A percentile compares a stretch with the other conserved stretches of the same genome.
Evolutionary conservation across 768 basidiomycete species (phyloP).

Genomic region (Agrocybe pediades): DNA sequence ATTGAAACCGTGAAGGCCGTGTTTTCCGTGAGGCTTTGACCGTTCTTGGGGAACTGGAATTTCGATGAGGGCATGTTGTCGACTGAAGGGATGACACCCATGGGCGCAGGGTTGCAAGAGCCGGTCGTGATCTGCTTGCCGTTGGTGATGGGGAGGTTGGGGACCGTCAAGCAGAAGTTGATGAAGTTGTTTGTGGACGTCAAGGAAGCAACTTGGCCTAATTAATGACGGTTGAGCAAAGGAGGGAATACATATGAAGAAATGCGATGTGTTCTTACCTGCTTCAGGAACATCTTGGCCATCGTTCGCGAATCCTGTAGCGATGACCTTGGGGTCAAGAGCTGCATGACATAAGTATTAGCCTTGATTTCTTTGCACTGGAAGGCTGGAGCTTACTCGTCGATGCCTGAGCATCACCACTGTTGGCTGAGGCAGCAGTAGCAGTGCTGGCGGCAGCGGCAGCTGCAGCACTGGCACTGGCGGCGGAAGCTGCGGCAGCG

Average conservation of each 20-base stretch:
- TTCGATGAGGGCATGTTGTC: conserved; percentile 52
- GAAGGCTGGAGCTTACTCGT: conserved; percentile 26
- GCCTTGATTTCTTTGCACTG: not conserved
- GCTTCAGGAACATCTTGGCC: conserved; percentile 38
- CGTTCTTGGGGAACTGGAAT: conserved; percentile 48
- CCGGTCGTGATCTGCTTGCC: conserved; percentile 53
- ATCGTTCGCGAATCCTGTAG: conserved; percentile 53
- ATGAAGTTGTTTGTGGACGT: conserved; percentile 67
- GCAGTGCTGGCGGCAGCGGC: conserved; percentile 20
- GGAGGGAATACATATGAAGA: not conserved
- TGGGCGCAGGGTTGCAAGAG: conserved; percentile 64
- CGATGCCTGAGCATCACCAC: conserved; percentile 45
- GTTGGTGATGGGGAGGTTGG: conserved; percentile 54
- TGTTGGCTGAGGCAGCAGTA: conserved; percentile 21
- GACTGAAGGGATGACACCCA: conserved; percentile 54
- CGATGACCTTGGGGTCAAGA: conserved; percentile 50
- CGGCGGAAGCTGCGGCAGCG: conserved; percentile 12
- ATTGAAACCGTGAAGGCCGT: conserved; percentile 53
- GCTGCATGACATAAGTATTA: conserved; percentile 17
- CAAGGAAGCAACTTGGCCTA: conserved; percentile 54
- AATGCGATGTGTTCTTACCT: not conserved
- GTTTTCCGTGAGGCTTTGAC: conserved; percentile 46
- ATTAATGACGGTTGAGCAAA: conserved; percentile 24
- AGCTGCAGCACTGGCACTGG: not conserved
- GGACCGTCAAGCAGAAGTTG: conserved; percentile 55